Conservation (phyloP, 139 green algal genomes). For the Micromonas commoda region DNA sequence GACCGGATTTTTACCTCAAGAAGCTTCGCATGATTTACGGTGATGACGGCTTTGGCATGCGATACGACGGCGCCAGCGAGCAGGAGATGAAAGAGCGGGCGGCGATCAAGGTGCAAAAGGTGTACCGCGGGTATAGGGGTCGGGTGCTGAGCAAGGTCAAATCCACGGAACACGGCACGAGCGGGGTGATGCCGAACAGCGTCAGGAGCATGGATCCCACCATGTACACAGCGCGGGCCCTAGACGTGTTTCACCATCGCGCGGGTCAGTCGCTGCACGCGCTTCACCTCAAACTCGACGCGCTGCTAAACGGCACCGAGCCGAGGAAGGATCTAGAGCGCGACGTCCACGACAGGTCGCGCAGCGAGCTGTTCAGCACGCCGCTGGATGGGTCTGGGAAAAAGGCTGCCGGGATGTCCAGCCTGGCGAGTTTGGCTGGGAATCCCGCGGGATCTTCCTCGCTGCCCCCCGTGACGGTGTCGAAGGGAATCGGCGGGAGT, state of each 20-base stretch:
- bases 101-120: background rate
- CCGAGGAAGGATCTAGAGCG: background rate
- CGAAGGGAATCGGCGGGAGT: no score
- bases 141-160: background rate
- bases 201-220: background rate
- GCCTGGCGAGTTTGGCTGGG: no score
- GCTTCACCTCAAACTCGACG: constrained; percentile 9
- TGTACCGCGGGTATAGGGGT: background rate
- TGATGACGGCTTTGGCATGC: background rate
- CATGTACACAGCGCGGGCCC: background rate
- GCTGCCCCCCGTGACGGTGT: no score
- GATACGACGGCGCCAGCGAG: background rate
- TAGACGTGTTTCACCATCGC: constrained; percentile 14
- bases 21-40: constrained; percentile 13
- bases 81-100: background rate
- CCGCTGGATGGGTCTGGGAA: no score
- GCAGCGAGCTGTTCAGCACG: background rate
- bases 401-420: no score
- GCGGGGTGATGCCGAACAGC: background rate
- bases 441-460: no score
- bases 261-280: background rate
- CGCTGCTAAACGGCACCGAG: background rate
- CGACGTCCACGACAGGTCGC: background rate
- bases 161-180: background rate
- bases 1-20: constrained; percentile 13